A percentile compares a stretch with the other conserved stretches of the same genome.
These are phyloP conservation scores for Vicia villosa DNA, from an alignment of 306 rosid species.

Conservation along the genomic window DNA sequence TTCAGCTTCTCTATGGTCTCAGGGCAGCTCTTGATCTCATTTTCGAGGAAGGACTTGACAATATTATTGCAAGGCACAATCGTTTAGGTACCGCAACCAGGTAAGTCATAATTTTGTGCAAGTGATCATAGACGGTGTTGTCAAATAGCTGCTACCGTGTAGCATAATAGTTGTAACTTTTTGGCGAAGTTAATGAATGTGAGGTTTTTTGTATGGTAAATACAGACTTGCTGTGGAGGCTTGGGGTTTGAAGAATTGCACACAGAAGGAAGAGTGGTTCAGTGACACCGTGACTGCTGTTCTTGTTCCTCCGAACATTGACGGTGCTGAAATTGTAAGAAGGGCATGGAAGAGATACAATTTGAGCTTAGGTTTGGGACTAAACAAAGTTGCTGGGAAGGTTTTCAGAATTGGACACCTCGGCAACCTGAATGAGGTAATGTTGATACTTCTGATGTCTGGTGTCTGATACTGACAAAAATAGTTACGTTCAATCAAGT, in stretches of 20 bases:
- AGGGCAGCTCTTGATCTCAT: constrained; percentile 90
- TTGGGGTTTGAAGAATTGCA: constrained; percentile 99
- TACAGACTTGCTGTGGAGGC: constrained; percentile 98
- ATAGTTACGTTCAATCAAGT: neutral
- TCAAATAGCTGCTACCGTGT: neutral
- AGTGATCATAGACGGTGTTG: constrained; percentile 23
- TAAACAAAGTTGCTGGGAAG: constrained; percentile 94
- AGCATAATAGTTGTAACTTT: neutral
- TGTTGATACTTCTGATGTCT: neutral
- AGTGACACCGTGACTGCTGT: constrained; percentile 97
- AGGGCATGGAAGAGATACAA: constrained; percentile 96
- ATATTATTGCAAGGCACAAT: constrained; percentile 79
- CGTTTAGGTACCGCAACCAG: constrained; percentile 93
- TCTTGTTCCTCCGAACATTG: constrained; percentile 85
- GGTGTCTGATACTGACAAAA: neutral
- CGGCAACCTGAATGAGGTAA: constrained; percentile 93
- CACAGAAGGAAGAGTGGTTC: constrained; percentile 89
- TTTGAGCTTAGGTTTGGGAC: constrained; percentile 91
- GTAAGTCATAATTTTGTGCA: constrained; percentile 37
- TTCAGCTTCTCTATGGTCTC: constrained; percentile 87
- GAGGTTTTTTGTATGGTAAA: constrained; percentile 23
- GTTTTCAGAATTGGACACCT: constrained; percentile 99
- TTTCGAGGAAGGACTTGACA: constrained; percentile 96
- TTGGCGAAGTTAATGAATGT: constrained; percentile 22
- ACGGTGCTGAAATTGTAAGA: constrained; percentile 82